A percentile compares a stretch with the other conserved stretches of the same genome.
Conservation (phyloP, 768 basidiomycete genomes). For the Boletus rex-veris region DNA sequence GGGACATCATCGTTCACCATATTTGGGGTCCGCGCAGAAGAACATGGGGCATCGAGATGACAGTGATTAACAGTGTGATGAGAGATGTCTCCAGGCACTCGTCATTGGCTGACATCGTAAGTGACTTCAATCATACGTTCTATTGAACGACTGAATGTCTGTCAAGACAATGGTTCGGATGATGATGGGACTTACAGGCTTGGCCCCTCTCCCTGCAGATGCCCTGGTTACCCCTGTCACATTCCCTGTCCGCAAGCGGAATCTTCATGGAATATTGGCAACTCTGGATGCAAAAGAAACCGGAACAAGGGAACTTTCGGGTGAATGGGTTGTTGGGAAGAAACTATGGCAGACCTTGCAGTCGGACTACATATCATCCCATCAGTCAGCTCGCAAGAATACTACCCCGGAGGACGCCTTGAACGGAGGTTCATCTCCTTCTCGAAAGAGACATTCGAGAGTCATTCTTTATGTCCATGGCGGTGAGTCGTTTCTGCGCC, state of each 20-base stretch:
- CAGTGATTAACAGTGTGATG: constrained; percentile 80
- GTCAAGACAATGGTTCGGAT: constrained; percentile 47
- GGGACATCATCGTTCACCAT: constrained; percentile 73
- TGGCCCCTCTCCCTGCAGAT: constrained; percentile 86
- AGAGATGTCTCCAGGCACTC: constrained; percentile 80
- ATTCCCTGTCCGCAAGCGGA: constrained; percentile 71
- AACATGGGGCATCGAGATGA: constrained; percentile 95
- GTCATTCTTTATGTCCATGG: constrained; percentile 95
- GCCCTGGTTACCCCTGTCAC: constrained; percentile 94
- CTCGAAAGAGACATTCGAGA: constrained; percentile 56
- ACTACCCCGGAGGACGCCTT: constrained; percentile 15
- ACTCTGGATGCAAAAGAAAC: constrained; percentile 71
- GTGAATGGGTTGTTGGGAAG: constrained; percentile 97
- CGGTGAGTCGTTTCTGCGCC: constrained; percentile 45
- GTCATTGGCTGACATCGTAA: constrained; percentile 79
- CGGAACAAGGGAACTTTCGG: constrained; percentile 77
- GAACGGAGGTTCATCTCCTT: constrained; percentile 9
- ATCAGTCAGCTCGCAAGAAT: constrained; percentile 22
- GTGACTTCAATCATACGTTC: constrained; percentile 9
- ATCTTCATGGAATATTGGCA: constrained; percentile 75
- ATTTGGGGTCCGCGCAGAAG: constrained; percentile 85
- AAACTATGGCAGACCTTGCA: constrained; percentile 87
- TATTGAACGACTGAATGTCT: constrained; percentile 1
- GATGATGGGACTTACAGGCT: constrained; percentile 74
- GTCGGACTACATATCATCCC: constrained; percentile 66